Evolutionary conservation across 345 rosid genomes (phyloP).

Genomic region (Noccaea bulbosa): DNA sequence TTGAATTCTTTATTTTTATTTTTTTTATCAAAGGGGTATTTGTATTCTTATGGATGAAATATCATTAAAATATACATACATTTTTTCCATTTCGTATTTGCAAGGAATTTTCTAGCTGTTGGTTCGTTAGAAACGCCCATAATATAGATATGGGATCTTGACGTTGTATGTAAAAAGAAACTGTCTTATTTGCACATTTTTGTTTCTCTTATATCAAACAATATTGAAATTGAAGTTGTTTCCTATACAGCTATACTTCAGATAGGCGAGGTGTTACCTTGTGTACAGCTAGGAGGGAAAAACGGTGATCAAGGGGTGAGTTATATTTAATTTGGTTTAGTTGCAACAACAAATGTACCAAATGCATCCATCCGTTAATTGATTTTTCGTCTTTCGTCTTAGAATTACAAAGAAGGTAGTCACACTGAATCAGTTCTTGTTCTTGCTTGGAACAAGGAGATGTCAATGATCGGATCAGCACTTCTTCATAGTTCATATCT

Average conservation of each 20-base stretch:
- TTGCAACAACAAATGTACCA: not conserved
- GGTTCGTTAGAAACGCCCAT: constrained; percentile 77
- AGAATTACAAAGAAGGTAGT: constrained; percentile 69
- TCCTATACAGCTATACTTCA: constrained; percentile 41
- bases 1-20: no score
- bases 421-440: constrained; percentile 74
- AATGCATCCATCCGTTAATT: not conserved
- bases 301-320: constrained; percentile 30
- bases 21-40: not conserved
- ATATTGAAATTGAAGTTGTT: not conserved
- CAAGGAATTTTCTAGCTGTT: constrained; percentile 80
- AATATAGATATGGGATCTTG: constrained; percentile 87
- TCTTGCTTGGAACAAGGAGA: constrained; percentile 86
- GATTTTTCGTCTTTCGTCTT: constrained; percentile 40
- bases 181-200: not conserved
- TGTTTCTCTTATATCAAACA: not conserved
- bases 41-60: not conserved
- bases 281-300: constrained; percentile 60
- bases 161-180: constrained; percentile 54
- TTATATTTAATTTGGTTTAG: not conserved
- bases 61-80: not conserved
- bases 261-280: constrained; percentile 73
- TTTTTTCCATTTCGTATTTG: constrained; percentile 10
- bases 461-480: constrained; percentile 6
- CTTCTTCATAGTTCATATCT: constrained; percentile 13